These are phyloP conservation scores for Pezicula neosporulosa DNA, from an alignment of 2,329 filamentous ascomycete genomes.

Conservation along the genomic window DNA sequence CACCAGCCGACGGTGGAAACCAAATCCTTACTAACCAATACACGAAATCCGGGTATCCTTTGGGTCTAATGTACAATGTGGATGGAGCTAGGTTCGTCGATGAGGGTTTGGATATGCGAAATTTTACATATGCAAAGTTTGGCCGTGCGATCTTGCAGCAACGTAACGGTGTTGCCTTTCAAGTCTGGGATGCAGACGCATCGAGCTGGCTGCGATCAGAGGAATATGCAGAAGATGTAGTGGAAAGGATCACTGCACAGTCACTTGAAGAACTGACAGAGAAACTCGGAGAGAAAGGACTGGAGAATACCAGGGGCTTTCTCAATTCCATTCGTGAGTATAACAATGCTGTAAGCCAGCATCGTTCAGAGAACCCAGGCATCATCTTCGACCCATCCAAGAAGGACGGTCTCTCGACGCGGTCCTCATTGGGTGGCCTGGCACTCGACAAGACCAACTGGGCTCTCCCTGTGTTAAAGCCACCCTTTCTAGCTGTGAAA, in stretches of 20 bases:
- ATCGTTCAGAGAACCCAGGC: slow-evolving; percentile 40
- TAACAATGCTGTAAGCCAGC: slow-evolving; percentile 51
- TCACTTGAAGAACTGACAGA: slow-evolving; percentile 53
- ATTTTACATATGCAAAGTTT: slow-evolving; percentile 66
- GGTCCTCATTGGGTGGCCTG: slow-evolving; percentile 41
- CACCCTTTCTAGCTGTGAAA: slow-evolving; percentile 60
- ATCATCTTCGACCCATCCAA: slow-evolving; percentile 54
- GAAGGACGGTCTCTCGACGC: slow-evolving; percentile 60
- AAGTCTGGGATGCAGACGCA: slow-evolving; percentile 57
- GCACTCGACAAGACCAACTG: slow-evolving; percentile 60
- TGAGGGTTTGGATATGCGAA: slow-evolving; percentile 61
- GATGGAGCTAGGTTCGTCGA: slow-evolving; percentile 61
- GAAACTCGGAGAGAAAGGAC: slow-evolving; percentile 41
- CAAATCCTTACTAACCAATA: slow-evolving; percentile 60
- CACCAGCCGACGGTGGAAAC: slow-evolving; percentile 50
- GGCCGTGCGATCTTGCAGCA: slow-evolving; percentile 59
- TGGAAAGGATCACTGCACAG: slow-evolving; percentile 46
- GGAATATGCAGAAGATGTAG: slow-evolving; percentile 58
- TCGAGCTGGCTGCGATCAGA: slow-evolving; percentile 53
- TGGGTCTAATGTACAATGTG: slow-evolving; percentile 62
- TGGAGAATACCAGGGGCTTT: slow-evolving; percentile 44
- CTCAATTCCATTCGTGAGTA: slow-evolving; percentile 50
- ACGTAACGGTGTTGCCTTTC: slow-evolving; percentile 55
- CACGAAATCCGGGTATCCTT: slow-evolving; percentile 66
- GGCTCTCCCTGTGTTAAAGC: slow-evolving; percentile 54